Evolutionary conservation across 352 stramenopile genomes (phyloP), one percentile per base, ranked within the genome.

Genomic region (Globisporangium parvum): DNA sequence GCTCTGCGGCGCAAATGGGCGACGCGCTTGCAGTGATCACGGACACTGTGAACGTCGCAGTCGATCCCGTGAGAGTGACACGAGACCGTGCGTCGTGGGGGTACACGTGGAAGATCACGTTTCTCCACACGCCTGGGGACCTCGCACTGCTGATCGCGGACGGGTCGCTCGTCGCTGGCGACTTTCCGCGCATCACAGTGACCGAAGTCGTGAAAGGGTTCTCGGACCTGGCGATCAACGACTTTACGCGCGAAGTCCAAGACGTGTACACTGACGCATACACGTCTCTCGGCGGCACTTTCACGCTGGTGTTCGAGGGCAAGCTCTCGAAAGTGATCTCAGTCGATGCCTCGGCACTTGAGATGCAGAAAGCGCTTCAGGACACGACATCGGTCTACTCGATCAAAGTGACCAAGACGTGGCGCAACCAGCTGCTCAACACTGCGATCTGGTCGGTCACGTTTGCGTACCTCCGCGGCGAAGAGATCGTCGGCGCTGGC

Each of bases 171-270:
- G 66, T 98, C 1, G 68, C 85, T 0, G 95, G 96, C 2, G 88
- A 96, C 50, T 96, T 94, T 31, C 87, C 91, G 45, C 71, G 66
- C 24, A 76, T 98, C 15, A 57, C 42, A 6, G 88, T 98, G 8
- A 64, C 59, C 14, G 90, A 98, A 65, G 53, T 95, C 17, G 67
- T 70, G 0, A 55, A 67, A n/a, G 94, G 94, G 0, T 83, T 73
- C 37, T 75, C 75, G 37, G 91, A 98, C 63, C 77, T 98, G 26
- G 87, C 90, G 41, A 92, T 94, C 11, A 89, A 88, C 8, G 73
- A 95, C 49, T 98, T 97, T 72, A 98, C 93, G 0, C 85, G 95
- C 58, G 96, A 98, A 69, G 80, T 97, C 23, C 93, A 98, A 71
- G 93, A 93, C 24, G 74, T 98, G 37, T 84, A 67, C 45, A 86